Evolutionary conservation across 441 rosid genomes (phyloP), one percentile per base, ranked within the genome.

Genomic region (Pelargonium fulgidum): DNA sequence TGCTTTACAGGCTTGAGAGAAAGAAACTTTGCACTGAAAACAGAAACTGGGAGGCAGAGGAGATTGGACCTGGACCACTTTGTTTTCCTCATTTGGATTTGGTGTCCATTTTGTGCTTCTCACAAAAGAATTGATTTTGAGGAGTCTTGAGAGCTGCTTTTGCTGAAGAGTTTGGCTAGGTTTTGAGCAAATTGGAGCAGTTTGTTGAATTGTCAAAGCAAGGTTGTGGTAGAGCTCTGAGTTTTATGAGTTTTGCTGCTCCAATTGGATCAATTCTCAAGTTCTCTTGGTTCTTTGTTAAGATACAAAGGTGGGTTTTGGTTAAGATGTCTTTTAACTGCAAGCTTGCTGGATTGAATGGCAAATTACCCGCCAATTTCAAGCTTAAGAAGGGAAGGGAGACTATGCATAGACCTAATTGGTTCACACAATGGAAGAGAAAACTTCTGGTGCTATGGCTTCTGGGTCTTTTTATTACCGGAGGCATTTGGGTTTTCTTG

Each of bases 291-390:
- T 77, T 75, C 20, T 73, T 77, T 70, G 76, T 72, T 71, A 80
- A 77, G 74, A 68, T 76, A 58, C 75, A 75, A 19, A 73, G 71
- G 77, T 81, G 78, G 83, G 78, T 42, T 71, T 73, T 73, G 77
- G 72, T 81, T 67, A 75, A 77, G 67, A 88, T 93, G 97, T 82
- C 86, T 70, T 75, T 81, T 68, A 83, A 82, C 79, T 72, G 83
- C 76, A 79, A 85, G 79, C 80, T 82, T 17, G 80, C 85, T 67
- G 86, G 84, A 52, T 76, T 78, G 17, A 84, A 75, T 79, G 81
- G 84, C 58, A 75, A 75, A 76, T 61, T 80, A 26, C 78, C 83
- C 36, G 71, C 78, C 59, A 81, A 69, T 79, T 75, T 66, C 71
- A 81, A 75, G 83, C 59, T 79, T 72, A 89, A 75, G 85, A 84